phyloP scores from a whole-genome alignment of 2,329 filamentous ascomycete genomes.

The Penicillium sp. region DNA sequence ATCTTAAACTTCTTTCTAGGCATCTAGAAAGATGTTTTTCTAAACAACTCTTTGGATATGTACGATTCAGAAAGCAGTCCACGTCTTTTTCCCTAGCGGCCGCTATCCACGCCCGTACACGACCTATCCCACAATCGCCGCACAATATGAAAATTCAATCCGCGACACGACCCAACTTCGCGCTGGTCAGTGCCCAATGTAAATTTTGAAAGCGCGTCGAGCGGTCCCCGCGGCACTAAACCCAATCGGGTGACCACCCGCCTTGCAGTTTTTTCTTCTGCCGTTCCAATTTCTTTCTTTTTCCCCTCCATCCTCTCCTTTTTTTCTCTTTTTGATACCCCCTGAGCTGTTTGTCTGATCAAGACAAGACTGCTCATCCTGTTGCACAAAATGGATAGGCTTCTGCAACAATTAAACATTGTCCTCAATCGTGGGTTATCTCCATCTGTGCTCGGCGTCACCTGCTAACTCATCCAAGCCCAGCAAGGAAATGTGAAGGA shows the following conservation, averaged over 20 bases:
- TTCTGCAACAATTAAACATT: slow-evolving; percentile 82
- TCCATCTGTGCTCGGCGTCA: neutral
- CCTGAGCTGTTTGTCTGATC: slow-evolving; percentile 29
- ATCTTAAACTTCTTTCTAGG: no score
- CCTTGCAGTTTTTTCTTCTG: slow-evolving; percentile 23
- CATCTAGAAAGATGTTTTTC: no score
- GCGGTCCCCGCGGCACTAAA: slow-evolving; percentile 14
- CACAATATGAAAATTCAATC: neutral
- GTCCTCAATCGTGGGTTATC: slow-evolving; percentile 74
- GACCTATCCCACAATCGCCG: no score
- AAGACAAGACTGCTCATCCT: slow-evolving; percentile 29
- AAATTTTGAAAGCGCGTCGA: neutral
- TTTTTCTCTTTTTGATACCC: slow-evolving; percentile 32
- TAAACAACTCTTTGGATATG: no score
- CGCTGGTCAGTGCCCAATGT: neutral
- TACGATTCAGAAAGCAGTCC: no score
- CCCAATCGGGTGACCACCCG: slow-evolving; percentile 18
- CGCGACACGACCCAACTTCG: neutral
- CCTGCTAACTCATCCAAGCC: slow-evolving; percentile 53
- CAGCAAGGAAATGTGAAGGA: slow-evolving; percentile 87
- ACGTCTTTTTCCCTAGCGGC: no score
- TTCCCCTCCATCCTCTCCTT: slow-evolving; percentile 19
- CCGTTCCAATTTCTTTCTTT: slow-evolving; percentile 9
- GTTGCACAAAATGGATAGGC: slow-evolving; percentile 66
- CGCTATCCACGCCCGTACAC: no score